Evolutionary conservation across 208 protist species (phyloP).

Genomic region (Tritrichomonas foetus): DNA sequence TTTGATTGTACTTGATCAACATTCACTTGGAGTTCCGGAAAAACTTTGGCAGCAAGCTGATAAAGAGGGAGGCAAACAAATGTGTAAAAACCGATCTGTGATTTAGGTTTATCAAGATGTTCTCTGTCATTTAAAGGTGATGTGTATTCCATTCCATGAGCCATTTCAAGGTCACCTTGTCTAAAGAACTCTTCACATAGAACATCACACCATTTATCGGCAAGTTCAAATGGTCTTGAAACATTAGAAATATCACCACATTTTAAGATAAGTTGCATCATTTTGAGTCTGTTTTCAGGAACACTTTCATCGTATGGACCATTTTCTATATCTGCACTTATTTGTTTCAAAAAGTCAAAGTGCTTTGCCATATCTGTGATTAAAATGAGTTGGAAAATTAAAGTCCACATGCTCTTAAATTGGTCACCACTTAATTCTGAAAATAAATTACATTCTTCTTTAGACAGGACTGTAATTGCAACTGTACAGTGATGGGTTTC

Average conservation of each 20-base stretch:
- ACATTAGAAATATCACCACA: not conserved
- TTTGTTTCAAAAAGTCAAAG: constrained; percentile 49
- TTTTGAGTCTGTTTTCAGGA: not conserved
- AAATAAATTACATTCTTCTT: constrained; percentile 51
- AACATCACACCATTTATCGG: constrained; percentile 5
- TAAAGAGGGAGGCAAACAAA: not conserved
- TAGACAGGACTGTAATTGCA: constrained; percentile 47
- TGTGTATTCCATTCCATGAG: not conserved
- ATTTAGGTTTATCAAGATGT: not conserved
- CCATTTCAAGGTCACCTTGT: constrained; percentile 19
- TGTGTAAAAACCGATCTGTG: constrained; percentile 24
- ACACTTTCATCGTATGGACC: no score
- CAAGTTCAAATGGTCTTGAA: not conserved
- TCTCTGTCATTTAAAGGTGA: not conserved
- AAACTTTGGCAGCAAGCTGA: not conserved
- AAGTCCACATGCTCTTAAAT: constrained; percentile 49
- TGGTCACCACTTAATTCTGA: constrained; percentile 41
- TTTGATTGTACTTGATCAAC: not conserved
- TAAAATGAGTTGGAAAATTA: constrained; percentile 57
- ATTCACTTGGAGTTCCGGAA: not conserved
- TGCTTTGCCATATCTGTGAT: constrained; percentile 61
- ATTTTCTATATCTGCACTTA: not conserved
- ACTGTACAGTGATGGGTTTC: constrained; percentile 61
- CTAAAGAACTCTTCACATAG: constrained; percentile 30
- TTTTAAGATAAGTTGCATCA: not conserved